Conservation (phyloP, 23 red algal genomes). For the Cyanidioschyzon merolae region DNA sequence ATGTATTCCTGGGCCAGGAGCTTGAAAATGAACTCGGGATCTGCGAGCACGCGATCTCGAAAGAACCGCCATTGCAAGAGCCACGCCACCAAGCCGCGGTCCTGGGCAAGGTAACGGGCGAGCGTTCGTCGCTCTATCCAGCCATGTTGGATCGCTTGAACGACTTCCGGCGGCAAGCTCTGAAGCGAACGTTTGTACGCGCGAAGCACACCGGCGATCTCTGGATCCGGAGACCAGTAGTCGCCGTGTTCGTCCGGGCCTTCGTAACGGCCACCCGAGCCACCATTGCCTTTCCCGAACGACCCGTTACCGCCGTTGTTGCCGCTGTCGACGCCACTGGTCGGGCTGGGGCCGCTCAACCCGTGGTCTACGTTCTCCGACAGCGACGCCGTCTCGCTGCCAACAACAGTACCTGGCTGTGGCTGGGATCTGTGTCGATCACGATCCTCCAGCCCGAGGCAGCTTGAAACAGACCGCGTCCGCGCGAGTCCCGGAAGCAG, state of each 20-base stretch:
- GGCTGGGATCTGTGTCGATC: no score
- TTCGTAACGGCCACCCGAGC: constrained; percentile 9
- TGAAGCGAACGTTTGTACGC: not conserved
- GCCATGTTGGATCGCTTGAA: constrained; percentile 30
- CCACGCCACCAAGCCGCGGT: constrained; percentile 22
- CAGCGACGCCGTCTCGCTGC: no score
- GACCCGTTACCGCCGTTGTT: constrained; percentile 21
- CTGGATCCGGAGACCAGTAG: not conserved
- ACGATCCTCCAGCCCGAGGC: no score
- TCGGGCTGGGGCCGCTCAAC: not conserved
- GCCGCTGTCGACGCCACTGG: not conserved
- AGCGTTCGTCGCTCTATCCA: constrained; percentile 31
- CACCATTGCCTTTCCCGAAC: constrained; percentile 22
- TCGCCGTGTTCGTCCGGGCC: constrained; percentile 12
- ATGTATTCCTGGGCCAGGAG: constrained; percentile 75
- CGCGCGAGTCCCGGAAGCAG: no score
- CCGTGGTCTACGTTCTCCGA: no score
- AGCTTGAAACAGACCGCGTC: no score
- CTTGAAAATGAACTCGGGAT: constrained; percentile 86
- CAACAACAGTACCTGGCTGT: no score
- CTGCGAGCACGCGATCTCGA: constrained; percentile 55
- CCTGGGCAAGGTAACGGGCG: constrained; percentile 29
- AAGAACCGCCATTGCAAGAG: constrained; percentile 30
- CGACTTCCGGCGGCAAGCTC: constrained; percentile 44
- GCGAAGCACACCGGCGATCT: not conserved